Percentiles rank a stretch among this genome's conserved stretches.
Evolutionary conservation across 176 grass and related monocot species (phyloP).

Genomic region (Puccinellia tenuiflora): DNA sequence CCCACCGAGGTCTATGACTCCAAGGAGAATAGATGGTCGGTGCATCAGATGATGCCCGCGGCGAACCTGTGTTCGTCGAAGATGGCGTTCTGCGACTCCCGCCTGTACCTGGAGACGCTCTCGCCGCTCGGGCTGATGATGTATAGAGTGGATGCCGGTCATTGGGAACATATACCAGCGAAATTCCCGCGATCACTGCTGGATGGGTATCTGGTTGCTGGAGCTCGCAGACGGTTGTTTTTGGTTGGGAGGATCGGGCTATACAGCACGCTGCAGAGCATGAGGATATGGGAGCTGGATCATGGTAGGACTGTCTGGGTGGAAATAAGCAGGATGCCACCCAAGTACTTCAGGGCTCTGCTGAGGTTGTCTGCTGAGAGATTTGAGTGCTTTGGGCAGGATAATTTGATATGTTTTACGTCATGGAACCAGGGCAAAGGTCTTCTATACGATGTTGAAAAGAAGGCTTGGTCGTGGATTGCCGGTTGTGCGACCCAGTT

Average conservation of each 20-base stretch:
- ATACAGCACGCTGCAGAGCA: slow-evolving; percentile 94
- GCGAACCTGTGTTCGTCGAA: slow-evolving; percentile 92
- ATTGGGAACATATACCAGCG: slow-evolving; percentile 85
- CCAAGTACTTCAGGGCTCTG: slow-evolving; percentile 80
- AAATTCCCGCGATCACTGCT: slow-evolving; percentile 93
- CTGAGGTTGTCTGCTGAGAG: slow-evolving; percentile 88
- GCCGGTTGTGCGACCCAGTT: slow-evolving; percentile 68
- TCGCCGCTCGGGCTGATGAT: slow-evolving; percentile 95
- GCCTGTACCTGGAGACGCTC: slow-evolving; percentile 89
- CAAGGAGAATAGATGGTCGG: slow-evolving; percentile 47
- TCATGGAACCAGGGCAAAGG: slow-evolving; percentile 98
- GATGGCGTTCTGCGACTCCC: slow-evolving; percentile 91
- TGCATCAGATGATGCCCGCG: slow-evolving; percentile 81
- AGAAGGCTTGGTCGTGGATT: slow-evolving; percentile 93
- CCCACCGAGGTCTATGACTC: slow-evolving; percentile 93
- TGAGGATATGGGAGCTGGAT: slow-evolving; percentile 97
- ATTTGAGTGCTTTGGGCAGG: slow-evolving; percentile 98
- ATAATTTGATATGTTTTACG: slow-evolving; percentile 95
- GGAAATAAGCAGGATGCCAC: slow-evolving; percentile 93
- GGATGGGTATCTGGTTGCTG: slow-evolving; percentile 91
- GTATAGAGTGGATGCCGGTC: slow-evolving; percentile 61
- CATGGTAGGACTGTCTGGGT: slow-evolving; percentile 76
- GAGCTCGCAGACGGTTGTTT: slow-evolving; percentile 64
- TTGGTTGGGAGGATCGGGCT: slow-evolving; percentile 84
- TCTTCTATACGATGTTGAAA: slow-evolving; percentile 86